phyloP scores from a whole-genome alignment of 306 rosid genomes.

The Cicer bijugum region DNA sequence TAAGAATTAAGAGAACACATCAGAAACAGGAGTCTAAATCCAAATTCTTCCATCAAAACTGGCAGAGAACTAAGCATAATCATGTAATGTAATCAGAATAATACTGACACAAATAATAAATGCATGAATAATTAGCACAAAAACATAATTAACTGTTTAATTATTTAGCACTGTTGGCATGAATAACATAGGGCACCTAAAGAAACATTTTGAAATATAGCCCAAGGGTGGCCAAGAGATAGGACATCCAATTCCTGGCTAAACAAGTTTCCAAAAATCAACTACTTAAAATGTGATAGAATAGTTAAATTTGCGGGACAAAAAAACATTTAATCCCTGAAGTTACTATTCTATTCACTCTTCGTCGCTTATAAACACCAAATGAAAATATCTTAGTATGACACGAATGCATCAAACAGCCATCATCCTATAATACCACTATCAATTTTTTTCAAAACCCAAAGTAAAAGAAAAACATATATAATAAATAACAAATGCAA shows the following conservation, averaged over 20 bases:
- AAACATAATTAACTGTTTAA: constrained; percentile 1
- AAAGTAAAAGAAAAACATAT: neutral
- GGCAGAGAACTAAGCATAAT: constrained; percentile 5
- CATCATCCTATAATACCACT: constrained; percentile 23
- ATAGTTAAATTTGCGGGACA: neutral
- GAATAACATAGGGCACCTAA: constrained; percentile 12
- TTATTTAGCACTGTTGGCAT: neutral
- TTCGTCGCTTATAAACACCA: constrained; percentile 1
- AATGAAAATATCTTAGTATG: neutral
- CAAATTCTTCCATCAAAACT: constrained; percentile 3
- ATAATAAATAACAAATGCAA: constrained; percentile 18
- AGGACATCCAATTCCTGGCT: neutral
- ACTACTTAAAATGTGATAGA: neutral
- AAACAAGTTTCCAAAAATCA: constrained; percentile 10
- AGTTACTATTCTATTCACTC: neutral
- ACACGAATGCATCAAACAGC: constrained; percentile 19
- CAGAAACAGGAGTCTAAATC: neutral
- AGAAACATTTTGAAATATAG: constrained; percentile 5
- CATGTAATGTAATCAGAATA: constrained; percentile 18
- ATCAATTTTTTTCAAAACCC: constrained; percentile 13
- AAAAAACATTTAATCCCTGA: neutral
- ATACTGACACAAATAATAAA: neutral
- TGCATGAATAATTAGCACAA: neutral
- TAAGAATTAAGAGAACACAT: neutral
- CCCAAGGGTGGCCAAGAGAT: neutral